A percentile compares a stretch with the other conserved stretches of the same genome.
Conservation (phyloP, 805 yeast genomes). For the Yarrowia phangngaensis region DNA sequence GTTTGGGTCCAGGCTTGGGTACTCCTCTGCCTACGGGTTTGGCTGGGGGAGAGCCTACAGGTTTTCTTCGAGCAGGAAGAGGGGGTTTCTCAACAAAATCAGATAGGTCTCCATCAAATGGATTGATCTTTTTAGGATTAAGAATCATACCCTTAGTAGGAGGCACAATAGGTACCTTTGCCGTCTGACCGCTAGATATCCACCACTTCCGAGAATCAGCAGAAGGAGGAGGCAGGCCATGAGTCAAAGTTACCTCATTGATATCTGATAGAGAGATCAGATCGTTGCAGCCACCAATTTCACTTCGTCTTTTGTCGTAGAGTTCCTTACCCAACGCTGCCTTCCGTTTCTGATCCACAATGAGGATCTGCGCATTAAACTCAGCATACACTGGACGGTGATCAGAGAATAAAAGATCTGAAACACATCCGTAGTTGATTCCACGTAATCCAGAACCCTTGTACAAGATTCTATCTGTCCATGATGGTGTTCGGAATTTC, state of each 20-base stretch:
- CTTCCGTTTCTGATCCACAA: slow-evolving; percentile 63
- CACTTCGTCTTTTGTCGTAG: slow-evolving; percentile 53
- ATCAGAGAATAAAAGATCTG: slow-evolving; percentile 67
- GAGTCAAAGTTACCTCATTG: slow-evolving; percentile 34
- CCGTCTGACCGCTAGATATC: slow-evolving; percentile 73
- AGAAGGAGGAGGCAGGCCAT: slow-evolving; percentile 80
- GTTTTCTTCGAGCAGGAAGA: slow-evolving; percentile 11
- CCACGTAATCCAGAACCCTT: slow-evolving; percentile 58
- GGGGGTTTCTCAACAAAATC: slow-evolving; percentile 45
- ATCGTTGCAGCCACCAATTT: slow-evolving; percentile 39
- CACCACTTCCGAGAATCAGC: slow-evolving; percentile 86
- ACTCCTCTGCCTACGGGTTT: neutral
- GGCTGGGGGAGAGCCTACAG: slow-evolving; percentile 8
- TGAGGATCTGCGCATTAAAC: slow-evolving; percentile 59
- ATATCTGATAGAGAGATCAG: slow-evolving; percentile 35
- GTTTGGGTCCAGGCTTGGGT: slow-evolving; percentile 10
- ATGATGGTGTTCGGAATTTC: slow-evolving; percentile 89
- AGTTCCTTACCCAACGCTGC: slow-evolving; percentile 54
- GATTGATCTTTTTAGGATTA: slow-evolving; percentile 74
- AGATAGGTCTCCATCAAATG: slow-evolving; percentile 52
- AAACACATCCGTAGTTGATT: slow-evolving; percentile 58
- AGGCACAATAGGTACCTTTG: slow-evolving; percentile 56
- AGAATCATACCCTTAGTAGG: slow-evolving; percentile 48
- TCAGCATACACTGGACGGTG: slow-evolving; percentile 91
- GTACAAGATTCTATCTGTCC: slow-evolving; percentile 89